These are phyloP conservation scores for Colletotrichum sublineola DNA, from an alignment of 2,329 filamentous ascomycete species.

Conservation along the genomic window DNA sequence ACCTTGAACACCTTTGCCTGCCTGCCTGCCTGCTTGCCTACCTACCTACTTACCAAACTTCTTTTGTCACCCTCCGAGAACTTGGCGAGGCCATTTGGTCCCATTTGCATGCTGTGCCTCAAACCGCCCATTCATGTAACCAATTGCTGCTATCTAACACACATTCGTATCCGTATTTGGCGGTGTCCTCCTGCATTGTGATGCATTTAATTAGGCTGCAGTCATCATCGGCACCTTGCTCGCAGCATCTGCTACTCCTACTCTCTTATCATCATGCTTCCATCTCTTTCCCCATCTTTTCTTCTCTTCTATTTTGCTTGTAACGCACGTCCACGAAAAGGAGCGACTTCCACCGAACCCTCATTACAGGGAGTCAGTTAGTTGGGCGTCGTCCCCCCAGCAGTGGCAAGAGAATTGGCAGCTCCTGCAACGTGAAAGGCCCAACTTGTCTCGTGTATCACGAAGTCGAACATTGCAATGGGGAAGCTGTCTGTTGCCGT, in stretches of 20 bases:
- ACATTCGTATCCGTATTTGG: neutral
- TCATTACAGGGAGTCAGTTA: too few relatives aligned
- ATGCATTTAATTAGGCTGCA: neutral
- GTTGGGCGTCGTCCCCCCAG: neutral
- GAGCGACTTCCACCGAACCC: neutral
- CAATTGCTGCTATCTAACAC: neutral
- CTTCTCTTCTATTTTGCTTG: neutral
- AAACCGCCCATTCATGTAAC: neutral
- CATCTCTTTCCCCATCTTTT: neutral
- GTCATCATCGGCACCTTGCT: neutral
- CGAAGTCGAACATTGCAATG: slow-evolving; percentile 16
- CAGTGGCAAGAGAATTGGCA: neutral
- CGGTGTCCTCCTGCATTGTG: neutral
- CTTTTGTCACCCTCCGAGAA: neutral
- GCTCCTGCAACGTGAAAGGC: neutral
- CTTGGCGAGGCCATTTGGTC: neutral
- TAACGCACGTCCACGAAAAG: neutral
- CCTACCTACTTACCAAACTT: neutral
- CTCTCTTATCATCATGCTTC: neutral
- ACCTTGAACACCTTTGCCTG: too few relatives aligned
- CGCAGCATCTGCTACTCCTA: neutral
- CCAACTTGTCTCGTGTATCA: neutral
- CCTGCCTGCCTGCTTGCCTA: neutral
- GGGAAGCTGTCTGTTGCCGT: slow-evolving; percentile 42
- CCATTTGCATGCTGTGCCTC: neutral